Evolutionary conservation across 805 yeast genomes (phyloP).

Genomic region (Candida dendrica): DNA sequence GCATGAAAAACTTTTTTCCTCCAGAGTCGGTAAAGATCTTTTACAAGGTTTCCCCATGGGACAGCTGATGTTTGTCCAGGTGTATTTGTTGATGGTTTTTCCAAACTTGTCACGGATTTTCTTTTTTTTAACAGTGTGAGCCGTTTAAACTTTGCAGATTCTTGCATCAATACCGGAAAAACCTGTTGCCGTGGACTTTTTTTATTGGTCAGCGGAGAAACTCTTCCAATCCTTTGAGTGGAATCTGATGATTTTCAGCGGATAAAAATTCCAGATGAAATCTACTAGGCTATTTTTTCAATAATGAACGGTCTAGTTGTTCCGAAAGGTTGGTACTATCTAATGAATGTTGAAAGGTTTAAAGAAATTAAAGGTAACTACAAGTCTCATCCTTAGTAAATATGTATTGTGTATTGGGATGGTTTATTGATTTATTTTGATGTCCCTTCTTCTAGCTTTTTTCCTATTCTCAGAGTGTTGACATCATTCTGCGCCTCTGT

Average conservation of each 20-base stretch:
- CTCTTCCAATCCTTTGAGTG: neutral
- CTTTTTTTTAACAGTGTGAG: neutral
- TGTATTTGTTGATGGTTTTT: neutral
- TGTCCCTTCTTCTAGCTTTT: too few species aligned
- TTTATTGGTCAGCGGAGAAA: neutral
- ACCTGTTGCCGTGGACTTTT: neutral
- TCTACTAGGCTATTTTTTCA: slow-evolving; percentile 31
- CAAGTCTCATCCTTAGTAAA: too few species aligned
- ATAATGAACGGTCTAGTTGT: slow-evolving; percentile 33
- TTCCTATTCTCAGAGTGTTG: too few species aligned
- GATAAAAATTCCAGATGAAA: slow-evolving; percentile 10
- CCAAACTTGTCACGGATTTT: neutral
- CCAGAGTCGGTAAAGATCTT: too few species aligned
- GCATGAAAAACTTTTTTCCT: neutral
- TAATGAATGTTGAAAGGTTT: too few species aligned
- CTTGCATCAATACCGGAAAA: neutral
- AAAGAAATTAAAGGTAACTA: too few species aligned
- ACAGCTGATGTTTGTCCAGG: neutral
- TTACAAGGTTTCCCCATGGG: neutral
- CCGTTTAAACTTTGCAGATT: neutral
- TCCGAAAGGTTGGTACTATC: too few species aligned
- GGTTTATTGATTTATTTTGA: too few species aligned
- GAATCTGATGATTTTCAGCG: neutral
- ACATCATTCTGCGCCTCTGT: too few species aligned
- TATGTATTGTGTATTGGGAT: too few species aligned